phyloP scores from a whole-genome alignment of 176 grass and related monocot species.

The Ampelocalamus luodianensis region DNA sequence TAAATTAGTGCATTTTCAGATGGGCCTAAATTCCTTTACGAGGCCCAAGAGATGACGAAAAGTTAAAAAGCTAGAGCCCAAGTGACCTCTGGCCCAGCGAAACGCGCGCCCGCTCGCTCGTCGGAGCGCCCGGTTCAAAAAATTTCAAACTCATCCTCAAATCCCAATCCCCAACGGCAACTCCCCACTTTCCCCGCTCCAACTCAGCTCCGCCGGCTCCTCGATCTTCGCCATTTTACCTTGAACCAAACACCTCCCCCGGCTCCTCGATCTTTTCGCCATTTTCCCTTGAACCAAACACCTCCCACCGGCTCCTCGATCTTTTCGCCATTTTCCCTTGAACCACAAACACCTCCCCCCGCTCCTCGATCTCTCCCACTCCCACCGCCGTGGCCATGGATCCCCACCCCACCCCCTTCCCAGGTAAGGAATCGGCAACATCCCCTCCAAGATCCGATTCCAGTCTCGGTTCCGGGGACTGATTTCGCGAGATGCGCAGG shows the following conservation, averaged over 20 bases:
- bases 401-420: conserved; percentile 52
- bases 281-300: too few relatives aligned
- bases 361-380: not conserved
- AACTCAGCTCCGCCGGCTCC: too few relatives aligned
- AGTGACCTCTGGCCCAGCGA: not conserved
- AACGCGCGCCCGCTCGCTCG: not conserved
- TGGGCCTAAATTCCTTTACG: not conserved
- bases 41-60: not conserved
- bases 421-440: conserved; percentile 35
- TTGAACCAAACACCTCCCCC: not conserved
- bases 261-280: too few relatives aligned
- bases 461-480: not conserved
- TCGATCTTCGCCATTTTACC: too few relatives aligned
- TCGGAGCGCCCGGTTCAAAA: conserved; percentile 47
- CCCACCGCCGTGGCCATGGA: conserved; percentile 37
- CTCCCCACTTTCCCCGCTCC: too few relatives aligned
- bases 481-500: conserved; percentile 5
- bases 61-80: too few relatives aligned
- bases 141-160: conserved; percentile 42
- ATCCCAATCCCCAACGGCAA: conserved; percentile 26
- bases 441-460: not conserved
- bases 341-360: not conserved
- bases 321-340: too few relatives aligned
- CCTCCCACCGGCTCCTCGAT: not conserved
- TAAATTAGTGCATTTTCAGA: not conserved